phyloP scores from a whole-genome alignment of 768 basidiomycete species.

The Tylopilus cervinicoccineus region DNA sequence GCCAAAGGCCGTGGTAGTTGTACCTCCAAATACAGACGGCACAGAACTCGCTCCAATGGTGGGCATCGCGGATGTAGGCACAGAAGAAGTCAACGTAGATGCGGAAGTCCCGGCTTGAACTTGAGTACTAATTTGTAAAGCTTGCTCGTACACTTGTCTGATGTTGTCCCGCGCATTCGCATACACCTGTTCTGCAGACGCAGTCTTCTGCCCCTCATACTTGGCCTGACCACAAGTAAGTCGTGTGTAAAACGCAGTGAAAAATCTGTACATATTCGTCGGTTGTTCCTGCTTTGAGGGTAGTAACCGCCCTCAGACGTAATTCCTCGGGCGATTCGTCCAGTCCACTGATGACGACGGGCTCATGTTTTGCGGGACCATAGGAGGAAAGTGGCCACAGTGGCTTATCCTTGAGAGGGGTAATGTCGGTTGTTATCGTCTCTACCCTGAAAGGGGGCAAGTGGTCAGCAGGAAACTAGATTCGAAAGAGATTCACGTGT shows the following conservation, averaged over 20 bases:
- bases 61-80: slow-evolving; percentile 30
- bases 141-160: slow-evolving; percentile 49
- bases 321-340: slow-evolving; percentile 82
- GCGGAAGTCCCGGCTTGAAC: slow-evolving; percentile 8
- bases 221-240: slow-evolving; percentile 36
- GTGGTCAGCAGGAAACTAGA: not conserved
- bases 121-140: slow-evolving; percentile 39
- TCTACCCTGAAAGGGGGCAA: slow-evolving; percentile 44
- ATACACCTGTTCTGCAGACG: slow-evolving; percentile 48
- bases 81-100: slow-evolving; percentile 10
- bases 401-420: slow-evolving; percentile 59
- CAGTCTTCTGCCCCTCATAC: slow-evolving; percentile 56
- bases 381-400: slow-evolving; percentile 78
- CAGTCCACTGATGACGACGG: slow-evolving; percentile 55
- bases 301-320: slow-evolving; percentile 56
- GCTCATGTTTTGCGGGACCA: slow-evolving; percentile 72
- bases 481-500: slow-evolving; percentile 32
- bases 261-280: slow-evolving; percentile 62
- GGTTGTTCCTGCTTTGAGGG: slow-evolving; percentile 48
- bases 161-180: slow-evolving; percentile 48
- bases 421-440: slow-evolving; percentile 60
- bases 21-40: slow-evolving; percentile 32
- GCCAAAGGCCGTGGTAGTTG: slow-evolving; percentile 22
- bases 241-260: not conserved
- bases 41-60: slow-evolving; percentile 35